phyloP scores from a whole-genome alignment of 352 stramenopile genomes.

The Phytopythium litorale region DNA sequence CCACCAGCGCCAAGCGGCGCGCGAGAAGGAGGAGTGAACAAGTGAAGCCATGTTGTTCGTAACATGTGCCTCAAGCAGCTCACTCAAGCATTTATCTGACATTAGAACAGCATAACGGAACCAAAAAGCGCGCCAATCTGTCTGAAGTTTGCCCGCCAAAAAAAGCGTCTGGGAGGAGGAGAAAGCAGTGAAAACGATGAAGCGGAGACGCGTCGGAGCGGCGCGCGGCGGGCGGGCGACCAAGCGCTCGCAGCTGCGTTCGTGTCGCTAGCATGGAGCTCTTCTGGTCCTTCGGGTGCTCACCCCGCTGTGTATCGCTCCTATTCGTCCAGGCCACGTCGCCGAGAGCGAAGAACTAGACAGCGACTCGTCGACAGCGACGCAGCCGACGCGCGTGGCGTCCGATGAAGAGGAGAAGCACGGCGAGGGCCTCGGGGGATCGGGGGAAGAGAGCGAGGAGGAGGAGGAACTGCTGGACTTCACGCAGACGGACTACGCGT shows the following conservation, averaged over 20 bases:
- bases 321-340: constrained; percentile 11
- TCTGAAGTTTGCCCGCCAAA: background rate
- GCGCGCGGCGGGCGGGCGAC: constrained; percentile 18
- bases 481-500: constrained; percentile 71
- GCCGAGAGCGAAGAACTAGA: constrained; percentile 23
- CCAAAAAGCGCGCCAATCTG: constrained; percentile 13
- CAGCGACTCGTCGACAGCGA: constrained; percentile 11
- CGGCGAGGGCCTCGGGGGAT: constrained; percentile 3
- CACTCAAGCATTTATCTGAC: background rate
- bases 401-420: constrained; percentile 20
- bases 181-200: constrained; percentile 17
- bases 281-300: background rate
- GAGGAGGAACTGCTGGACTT: constrained; percentile 68
- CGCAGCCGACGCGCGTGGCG: constrained; percentile 16
- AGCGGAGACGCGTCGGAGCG: constrained; percentile 22
- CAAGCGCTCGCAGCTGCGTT: constrained; percentile 38
- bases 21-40: constrained; percentile 1
- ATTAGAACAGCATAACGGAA: background rate
- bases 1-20: background rate
- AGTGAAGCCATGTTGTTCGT: constrained; percentile 2
- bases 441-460: constrained; percentile 31
- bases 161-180: background rate
- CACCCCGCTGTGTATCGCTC: background rate
- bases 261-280: background rate
- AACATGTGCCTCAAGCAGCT: background rate